Percentiles rank a stretch among this genome's conserved stretches.
These are phyloP conservation scores for Fraxinus platypoda DNA, from an alignment of 305 asterid species.

Conservation along the genomic window DNA sequence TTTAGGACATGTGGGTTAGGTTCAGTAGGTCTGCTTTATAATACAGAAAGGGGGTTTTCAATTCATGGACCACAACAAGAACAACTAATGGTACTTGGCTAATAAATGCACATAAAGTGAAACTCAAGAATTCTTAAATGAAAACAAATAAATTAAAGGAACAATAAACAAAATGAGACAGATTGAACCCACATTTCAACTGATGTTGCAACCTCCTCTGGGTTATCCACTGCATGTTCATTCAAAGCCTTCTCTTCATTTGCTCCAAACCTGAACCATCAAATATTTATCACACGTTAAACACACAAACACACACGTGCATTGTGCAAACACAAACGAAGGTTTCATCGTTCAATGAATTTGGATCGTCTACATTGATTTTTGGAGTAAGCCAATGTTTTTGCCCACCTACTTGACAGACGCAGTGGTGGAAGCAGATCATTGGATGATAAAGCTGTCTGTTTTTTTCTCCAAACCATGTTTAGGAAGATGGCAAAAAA, in stretches of 20 bases:
- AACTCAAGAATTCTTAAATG: background rate
- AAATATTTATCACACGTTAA: background rate
- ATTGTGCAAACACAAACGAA: background rate
- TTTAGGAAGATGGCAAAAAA: too few species aligned
- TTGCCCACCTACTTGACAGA: too few species aligned
- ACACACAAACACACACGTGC: background rate
- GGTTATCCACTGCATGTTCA: conserved; percentile 46
- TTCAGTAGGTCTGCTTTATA: background rate
- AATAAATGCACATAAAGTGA: conserved; percentile 5
- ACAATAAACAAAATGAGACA: background rate
- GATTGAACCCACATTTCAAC: conserved; percentile 41
- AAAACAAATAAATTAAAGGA: background rate
- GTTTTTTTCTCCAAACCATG: too few species aligned
- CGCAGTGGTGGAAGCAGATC: too few species aligned
- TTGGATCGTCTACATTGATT: background rate
- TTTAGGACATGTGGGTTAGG: background rate
- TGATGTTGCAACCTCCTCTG: conserved; percentile 48
- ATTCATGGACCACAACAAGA: background rate
- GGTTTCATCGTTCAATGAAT: background rate
- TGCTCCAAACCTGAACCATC: conserved; percentile 35
- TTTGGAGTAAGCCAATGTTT: background rate
- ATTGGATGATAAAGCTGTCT: too few species aligned
- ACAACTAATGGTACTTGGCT: background rate
- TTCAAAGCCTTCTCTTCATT: conserved; percentile 33
- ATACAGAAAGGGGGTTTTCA: background rate